Evolutionary conservation across 495 filamentous ascomycete species (phyloP), one percentile per base, ranked within the genome.

Genomic region (Podospora pseudocomata): DNA sequence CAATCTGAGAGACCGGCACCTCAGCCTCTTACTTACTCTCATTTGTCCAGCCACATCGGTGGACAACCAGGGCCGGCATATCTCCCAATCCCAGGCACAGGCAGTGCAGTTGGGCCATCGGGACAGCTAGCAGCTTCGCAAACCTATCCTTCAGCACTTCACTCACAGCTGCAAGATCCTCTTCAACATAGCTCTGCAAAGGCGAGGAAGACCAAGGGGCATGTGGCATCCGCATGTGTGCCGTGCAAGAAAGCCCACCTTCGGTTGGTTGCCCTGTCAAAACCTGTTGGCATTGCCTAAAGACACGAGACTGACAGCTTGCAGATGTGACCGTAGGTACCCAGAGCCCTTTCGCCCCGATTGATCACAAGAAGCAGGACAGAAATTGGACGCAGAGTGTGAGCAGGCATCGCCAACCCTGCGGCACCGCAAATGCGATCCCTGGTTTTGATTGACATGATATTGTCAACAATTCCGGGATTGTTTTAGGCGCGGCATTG

Each of bases 231-330:
- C 44, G 95, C 95, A 19, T 99, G 95, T 77, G 91, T 97, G 66
- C 96, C 97, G 74, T 99, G 95, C 82, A 97, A 97, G 77, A 93
- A 90, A 79, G 96, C 96, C 67, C 95, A 99, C 85, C 82, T 99
- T 68, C 80, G 85, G 84, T 86, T 79, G 71, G 79, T 76, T 34
- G 61, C 65, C 67, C 20, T 26, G 58, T 56, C 55, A 64, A 67
- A 65, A 13, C 65, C 70, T 57, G 39, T n/a, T 63, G 5, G 59
- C 30, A n/a, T 9, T 44, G 9, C 30, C 32, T 28, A n/a, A 54
- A 69, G 69, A 65, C 32, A 16, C 54, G 55, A 66, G 26, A 54
- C 70, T 70, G 49, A 75, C 72, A 64, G 53, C 60, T 68, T 44
- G 49, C 70, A 85, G 82, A 79, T 85, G 82, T 66, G 82, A 85